phyloP scores from a whole-genome alignment of 441 rosid genomes.

The Gossypium davidsonii region DNA sequence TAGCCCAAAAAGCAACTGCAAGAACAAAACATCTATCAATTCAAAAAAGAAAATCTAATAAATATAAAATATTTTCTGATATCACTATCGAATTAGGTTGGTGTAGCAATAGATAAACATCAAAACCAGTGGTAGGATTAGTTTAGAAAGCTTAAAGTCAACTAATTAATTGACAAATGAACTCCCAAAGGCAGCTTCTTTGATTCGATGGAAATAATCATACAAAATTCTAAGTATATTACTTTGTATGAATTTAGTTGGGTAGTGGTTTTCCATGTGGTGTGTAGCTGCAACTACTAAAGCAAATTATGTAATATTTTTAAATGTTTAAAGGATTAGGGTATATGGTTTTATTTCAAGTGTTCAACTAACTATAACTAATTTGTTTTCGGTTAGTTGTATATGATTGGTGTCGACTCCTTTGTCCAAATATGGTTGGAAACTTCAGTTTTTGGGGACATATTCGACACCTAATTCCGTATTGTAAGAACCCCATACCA shows the following conservation, averaged over 20 bases:
- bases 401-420: constrained; percentile 83
- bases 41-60: not conserved
- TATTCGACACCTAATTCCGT: not conserved
- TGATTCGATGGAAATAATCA: not conserved
- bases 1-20: not conserved
- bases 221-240: no score
- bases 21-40: not conserved
- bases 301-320: not conserved
- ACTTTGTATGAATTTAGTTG: not conserved
- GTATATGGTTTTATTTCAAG: not conserved
- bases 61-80: not conserved
- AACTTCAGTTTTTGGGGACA: constrained; percentile 35
- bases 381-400: constrained; percentile 30
- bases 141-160: not conserved
- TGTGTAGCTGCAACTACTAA: not conserved
- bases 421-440: constrained; percentile 75
- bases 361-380: not conserved
- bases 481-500: not conserved
- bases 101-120: not conserved
- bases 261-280: not conserved
- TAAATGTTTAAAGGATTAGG: not conserved
- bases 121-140: not conserved
- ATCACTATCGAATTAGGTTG: not conserved
- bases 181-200: not conserved
- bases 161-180: not conserved